These are phyloP conservation scores for Candida hispaniensis DNA, from an alignment of 805 yeast species.

Conservation along the genomic window DNA sequence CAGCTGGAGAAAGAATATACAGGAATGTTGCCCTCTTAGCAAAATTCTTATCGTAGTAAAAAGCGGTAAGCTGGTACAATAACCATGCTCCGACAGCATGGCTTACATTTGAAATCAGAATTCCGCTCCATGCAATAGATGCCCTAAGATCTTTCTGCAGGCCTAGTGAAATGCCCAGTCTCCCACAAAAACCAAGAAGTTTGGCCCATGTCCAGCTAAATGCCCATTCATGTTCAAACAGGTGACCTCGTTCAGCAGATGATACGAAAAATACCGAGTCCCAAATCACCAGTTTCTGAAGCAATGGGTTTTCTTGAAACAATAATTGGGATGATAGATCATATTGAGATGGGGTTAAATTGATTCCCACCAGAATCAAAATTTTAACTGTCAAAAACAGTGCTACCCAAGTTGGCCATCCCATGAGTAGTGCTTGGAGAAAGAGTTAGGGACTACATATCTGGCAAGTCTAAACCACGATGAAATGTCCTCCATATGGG, in stretches of 20 bases:
- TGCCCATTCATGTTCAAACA: conserved; percentile 86
- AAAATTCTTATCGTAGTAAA: conserved; percentile 19
- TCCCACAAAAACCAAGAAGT: conserved; percentile 20
- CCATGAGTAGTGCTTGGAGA: too few species aligned
- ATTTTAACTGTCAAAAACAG: too few species aligned
- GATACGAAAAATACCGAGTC: conserved; percentile 71
- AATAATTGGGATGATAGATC: conserved; percentile 8
- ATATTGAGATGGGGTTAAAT: too few species aligned
- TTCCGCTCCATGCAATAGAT: conserved; percentile 34
- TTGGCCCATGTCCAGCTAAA: conserved; percentile 73
- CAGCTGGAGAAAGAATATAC: conserved; percentile 63
- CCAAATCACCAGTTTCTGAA: conserved; percentile 52
- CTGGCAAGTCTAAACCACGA: too few species aligned
- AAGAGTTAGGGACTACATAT: too few species aligned
- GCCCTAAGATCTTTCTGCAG: too few species aligned
- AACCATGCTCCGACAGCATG: conserved; percentile 43
- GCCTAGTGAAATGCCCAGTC: too few species aligned
- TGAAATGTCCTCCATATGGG: too few species aligned
- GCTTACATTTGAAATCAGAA: conserved; percentile 40
- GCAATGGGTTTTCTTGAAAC: conserved; percentile 2
- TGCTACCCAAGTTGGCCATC: too few species aligned
- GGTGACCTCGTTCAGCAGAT: conserved; percentile 39
- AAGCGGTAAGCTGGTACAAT: conserved; percentile 40
- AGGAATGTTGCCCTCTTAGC: conserved; percentile 35
- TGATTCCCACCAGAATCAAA: too few species aligned